Evolutionary conservation across 2,329 filamentous ascomycete genomes (phyloP), one percentile per base, ranked within the genome.

Genomic region (Colletotrichum filicis): DNA sequence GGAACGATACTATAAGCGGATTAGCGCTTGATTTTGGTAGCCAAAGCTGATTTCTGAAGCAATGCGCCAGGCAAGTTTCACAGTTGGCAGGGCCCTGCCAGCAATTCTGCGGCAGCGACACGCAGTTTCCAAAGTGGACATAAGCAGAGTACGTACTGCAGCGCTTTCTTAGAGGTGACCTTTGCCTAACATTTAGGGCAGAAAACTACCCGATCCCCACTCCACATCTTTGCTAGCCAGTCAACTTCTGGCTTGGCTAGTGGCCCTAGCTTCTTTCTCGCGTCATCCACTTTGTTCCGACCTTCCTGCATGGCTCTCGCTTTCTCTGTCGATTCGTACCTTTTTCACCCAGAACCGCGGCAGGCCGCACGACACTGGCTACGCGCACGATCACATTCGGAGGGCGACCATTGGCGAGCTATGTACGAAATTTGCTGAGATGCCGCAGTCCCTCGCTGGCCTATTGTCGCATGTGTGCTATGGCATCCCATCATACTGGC

Each of bases 31-130:
- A 78, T 75, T 76, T 74, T 81, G 75, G 77, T 77, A 79, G 79
- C 79, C 66, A 60, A 76, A 78, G 82, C 79, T 81, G 79, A 80
- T 80, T 82, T 85, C 84, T 86, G 84, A 87, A 81, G 86, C 84
- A 86, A 71, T 84, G 84, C 84, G 79, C 83, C 85, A 86, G 84
- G 82, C 82, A 79, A 78, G 86, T 88, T 88, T 88, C 86, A 87
- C 75, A 77, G 82, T 83, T 79, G 82, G 79, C 81, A 81, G 59
- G 66, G 66, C 58, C 74, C 68, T 59, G 65, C 66, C 64, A 61
- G 62, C n/a, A 14, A 46, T n/a, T 37, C 49, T 72, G 66, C 71
- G 59, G 71, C 71, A 68, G 68, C 71, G 62, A 65, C 69, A 69
- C 68, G 65, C 66, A 61, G 59, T 26, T 73, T 52, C 65, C 66